phyloP scores from a whole-genome alignment of 108 stramenopile genomes.

The Cyclotella choctawhatcheeana region DNA sequence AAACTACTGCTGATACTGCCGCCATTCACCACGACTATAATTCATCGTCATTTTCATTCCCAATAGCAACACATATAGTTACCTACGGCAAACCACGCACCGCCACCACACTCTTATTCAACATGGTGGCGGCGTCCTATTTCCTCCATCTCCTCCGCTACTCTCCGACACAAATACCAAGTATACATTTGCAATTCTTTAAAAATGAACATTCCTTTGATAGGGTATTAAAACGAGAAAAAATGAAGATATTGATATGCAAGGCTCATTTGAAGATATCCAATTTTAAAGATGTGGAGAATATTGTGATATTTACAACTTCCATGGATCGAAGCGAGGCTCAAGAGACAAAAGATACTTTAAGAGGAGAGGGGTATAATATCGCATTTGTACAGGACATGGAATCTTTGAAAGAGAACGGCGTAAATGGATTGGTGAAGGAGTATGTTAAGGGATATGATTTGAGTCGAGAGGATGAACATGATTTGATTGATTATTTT shows the following conservation, averaged over 20 bases:
- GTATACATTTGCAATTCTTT: constrained; percentile 20
- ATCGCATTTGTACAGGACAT: constrained; percentile 50
- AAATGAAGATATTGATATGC: constrained; percentile 8
- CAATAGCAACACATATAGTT: constrained; percentile 21
- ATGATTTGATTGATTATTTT: constrained; percentile 34
- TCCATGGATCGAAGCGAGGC: constrained; percentile 33
- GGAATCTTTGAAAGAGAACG: constrained; percentile 30
- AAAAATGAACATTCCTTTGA: constrained; percentile 1
- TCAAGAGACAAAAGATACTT: not conserved
- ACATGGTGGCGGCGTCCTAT: constrained; percentile 39
- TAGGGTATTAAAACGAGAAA: constrained; percentile 3
- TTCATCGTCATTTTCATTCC: too few species aligned
- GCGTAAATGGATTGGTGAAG: constrained; percentile 19
- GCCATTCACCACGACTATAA: too few species aligned
- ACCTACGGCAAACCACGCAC: constrained; percentile 40
- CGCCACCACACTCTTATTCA: constrained; percentile 46
- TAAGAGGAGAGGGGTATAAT: constrained; percentile 26
- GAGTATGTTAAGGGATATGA: constrained; percentile 35
- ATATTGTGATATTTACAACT: constrained; percentile 37
- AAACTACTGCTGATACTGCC: too few species aligned
- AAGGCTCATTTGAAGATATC: constrained; percentile 35
- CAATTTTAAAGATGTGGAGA: constrained; percentile 16
- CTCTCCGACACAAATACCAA: constrained; percentile 11
- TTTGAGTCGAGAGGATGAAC: constrained; percentile 13
- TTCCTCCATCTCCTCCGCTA: constrained; percentile 35